Evolutionary conservation across 805 yeast species (phyloP), one percentile per base, ranked within the genome.

Genomic region (Wickerhamomyces chaumierensis): DNA sequence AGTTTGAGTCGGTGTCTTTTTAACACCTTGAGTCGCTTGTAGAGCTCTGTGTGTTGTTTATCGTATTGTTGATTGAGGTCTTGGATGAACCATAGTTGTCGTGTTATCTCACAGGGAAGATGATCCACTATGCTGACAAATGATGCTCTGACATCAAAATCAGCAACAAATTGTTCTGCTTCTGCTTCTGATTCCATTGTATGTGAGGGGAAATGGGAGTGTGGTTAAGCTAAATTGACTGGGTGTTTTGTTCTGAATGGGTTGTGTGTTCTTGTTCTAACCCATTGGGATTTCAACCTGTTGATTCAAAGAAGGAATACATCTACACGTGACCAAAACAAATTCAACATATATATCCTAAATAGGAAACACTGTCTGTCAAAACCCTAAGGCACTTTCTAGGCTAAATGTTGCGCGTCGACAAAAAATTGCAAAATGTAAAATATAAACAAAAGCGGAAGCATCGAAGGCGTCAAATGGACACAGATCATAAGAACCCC

Each of bases 51-150:
- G 12, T 13, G 29, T 11, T 25, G n/a, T n/a, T 46, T 37, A 31
- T 44, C 39, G 27, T 50, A 43, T 17, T 48, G 33, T 33, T 42
- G 37, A 43, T 62, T 63, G 6, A 65, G 43, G 1, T 63, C 51
- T 39, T 65, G 69, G 6, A 64, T 48, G 13, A 60, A 46, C 69
- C 71, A 65, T 15, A 65, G 45, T 29, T 65, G 56, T 18, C 71
- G 50, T 12, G 65, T 58, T n/a, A 66, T 46, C 34, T 66, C 69
- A 18, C 67, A 58, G 0, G 70, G 70, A 14, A 65, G 52, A 42
- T 65, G 70, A 41, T 66, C 72, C 37, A 65, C 52, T 1, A 61
- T 48, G 20, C 60, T 54, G 3, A 65, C 54, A 40, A 63, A 63
- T 14, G 59, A 51, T 32, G 62, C 57, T 34, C 69, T 50, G n/a